phyloP scores from a whole-genome alignment of 2,329 filamentous ascomycete species.

The Phialophora chinensis region DNA sequence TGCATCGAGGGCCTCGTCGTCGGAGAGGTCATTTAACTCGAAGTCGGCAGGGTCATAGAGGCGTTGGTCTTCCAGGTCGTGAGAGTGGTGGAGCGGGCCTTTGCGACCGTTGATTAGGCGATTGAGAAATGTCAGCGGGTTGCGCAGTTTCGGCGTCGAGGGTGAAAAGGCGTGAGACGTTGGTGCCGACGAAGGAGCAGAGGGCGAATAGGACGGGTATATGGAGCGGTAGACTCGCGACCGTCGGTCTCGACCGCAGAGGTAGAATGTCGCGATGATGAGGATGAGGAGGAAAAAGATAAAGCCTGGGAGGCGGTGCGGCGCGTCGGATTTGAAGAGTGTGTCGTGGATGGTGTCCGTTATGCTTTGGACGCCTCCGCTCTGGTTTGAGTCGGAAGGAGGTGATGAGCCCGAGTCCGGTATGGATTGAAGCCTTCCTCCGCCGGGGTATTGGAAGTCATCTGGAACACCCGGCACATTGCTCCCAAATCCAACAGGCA shows the following conservation, averaged over 20 bases:
- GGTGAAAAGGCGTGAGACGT: constrained; percentile 6
- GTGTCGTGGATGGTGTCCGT: constrained; percentile 64
- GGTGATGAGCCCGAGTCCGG: constrained; percentile 43
- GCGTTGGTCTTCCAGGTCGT: constrained; percentile 74
- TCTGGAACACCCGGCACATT: constrained; percentile 72
- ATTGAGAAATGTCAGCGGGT: constrained; percentile 43
- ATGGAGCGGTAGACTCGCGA: constrained; percentile 65
- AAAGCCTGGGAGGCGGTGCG: constrained; percentile 73
- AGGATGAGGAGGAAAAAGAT: constrained; percentile 79
- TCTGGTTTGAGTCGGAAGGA: neutral
- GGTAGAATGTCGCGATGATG: constrained; percentile 70
- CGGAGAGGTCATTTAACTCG: constrained; percentile 70
- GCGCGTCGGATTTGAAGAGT: constrained; percentile 69
- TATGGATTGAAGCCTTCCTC: constrained; percentile 40
- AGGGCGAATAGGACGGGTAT: constrained; percentile 40
- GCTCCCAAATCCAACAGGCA: constrained; percentile 91
- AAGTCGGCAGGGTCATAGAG: constrained; percentile 63
- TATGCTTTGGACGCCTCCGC: constrained; percentile 40
- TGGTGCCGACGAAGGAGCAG: constrained; percentile 4
- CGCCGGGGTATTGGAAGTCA: constrained; percentile 80
- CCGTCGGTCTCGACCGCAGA: constrained; percentile 80
- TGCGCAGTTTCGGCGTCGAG: constrained; percentile 34
- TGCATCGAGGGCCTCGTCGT: constrained; percentile 50
- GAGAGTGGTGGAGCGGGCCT: constrained; percentile 60
- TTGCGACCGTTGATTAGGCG: constrained; percentile 44